Conservation (phyloP, 2,329 filamentous ascomycete genomes). For the Pyrenophora graminea region DNA sequence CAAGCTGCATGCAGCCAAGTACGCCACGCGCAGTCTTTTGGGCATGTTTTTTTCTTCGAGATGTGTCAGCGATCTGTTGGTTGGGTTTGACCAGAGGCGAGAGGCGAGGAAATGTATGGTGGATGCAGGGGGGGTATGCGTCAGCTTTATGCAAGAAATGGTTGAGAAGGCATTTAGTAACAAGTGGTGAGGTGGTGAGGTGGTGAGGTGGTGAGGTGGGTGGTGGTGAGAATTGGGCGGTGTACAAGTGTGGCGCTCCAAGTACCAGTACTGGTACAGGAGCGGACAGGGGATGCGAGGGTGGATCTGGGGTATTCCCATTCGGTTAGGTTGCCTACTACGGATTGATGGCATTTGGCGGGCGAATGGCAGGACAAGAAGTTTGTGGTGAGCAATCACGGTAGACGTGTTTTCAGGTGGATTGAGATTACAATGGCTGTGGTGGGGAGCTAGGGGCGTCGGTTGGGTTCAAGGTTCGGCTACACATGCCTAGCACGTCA, state of each 20-base stretch:
- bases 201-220: constrained; percentile 4
- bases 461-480: background rate
- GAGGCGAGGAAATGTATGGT: background rate
- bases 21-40: constrained; percentile 1
- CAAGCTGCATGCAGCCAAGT: constrained; percentile 11
- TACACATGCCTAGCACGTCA: constrained; percentile 8
- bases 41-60: background rate
- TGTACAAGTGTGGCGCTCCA: constrained; percentile 2
- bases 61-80: constrained; percentile 8
- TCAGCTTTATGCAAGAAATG: constrained; percentile 6
- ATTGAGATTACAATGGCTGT: constrained; percentile 12
- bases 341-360: constrained; percentile 2
- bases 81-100: background rate
- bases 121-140: background rate
- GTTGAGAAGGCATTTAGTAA: background rate
- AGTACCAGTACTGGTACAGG: too few relatives aligned
- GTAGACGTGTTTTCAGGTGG: background rate
- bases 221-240: constrained; percentile 1
- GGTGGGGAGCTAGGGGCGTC: background rate
- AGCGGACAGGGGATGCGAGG: constrained; percentile 8
- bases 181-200: background rate
- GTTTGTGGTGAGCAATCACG: constrained; percentile 3
- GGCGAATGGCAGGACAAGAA: background rate
- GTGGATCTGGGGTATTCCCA: constrained; percentile 23
- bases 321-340: constrained; percentile 12